A percentile compares a stretch with the other conserved stretches of the same genome.
Conservation (phyloP, 805 yeast species). For the Starmera pachycereana region DNA sequence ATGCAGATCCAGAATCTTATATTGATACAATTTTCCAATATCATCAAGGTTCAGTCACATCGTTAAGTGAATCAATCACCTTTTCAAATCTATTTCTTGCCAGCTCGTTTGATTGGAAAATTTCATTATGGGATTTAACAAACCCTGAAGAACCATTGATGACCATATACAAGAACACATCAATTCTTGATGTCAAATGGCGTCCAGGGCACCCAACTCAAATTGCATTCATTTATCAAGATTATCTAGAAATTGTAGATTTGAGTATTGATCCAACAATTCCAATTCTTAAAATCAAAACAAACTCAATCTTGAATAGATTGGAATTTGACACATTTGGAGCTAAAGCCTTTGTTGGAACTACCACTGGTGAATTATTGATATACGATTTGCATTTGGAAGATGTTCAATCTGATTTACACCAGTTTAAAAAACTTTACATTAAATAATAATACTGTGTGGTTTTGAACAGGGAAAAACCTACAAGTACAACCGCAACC, state of each 20-base stretch:
- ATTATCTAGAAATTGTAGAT: conserved; percentile 22
- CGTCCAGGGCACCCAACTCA: conserved; percentile 18
- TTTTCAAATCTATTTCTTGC: conserved; percentile 16
- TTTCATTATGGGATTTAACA: conserved; percentile 18
- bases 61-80: conserved; percentile 8
- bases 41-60: conserved; percentile 20
- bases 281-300: conserved; percentile 11
- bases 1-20: conserved; percentile 4
- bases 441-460: neutral
- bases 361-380: conserved; percentile 8
- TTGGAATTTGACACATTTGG: conserved; percentile 13
- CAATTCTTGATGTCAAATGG: conserved; percentile 20
- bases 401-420: conserved; percentile 7
- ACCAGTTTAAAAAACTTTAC: conserved; percentile 12
- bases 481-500: too few species aligned
- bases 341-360: conserved; percentile 6
- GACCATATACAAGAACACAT: conserved; percentile 14
- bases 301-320: conserved; percentile 6
- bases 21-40: conserved; percentile 12
- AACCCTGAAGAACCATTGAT: conserved; percentile 10
- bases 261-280: conserved; percentile 16
- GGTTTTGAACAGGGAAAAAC: too few species aligned
- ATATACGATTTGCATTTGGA: conserved; percentile 10
- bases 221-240: conserved; percentile 20
- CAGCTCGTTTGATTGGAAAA: conserved; percentile 23